A percentile compares a stretch with the other conserved stretches of the same genome.
Conservation (phyloP, 2,329 filamentous ascomycete species). For the Amylocarpus encephaloides region DNA sequence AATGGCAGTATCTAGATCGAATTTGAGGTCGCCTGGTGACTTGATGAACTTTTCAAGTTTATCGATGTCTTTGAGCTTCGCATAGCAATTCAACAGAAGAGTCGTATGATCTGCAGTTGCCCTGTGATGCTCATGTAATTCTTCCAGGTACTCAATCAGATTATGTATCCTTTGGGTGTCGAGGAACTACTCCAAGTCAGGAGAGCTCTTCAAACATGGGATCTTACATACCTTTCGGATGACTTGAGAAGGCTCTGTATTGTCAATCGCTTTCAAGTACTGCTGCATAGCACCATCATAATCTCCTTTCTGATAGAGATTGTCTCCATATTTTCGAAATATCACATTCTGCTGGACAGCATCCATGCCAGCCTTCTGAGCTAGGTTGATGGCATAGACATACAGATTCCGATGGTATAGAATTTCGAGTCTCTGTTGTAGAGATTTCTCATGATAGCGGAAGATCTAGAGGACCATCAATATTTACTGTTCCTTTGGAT, state of each 20-base stretch:
- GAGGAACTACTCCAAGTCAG: slow-evolving; percentile 58
- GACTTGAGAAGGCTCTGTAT: slow-evolving; percentile 91
- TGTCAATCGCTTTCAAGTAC: slow-evolving; percentile 92
- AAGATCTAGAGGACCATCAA: slow-evolving; percentile 57
- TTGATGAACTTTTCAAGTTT: slow-evolving; percentile 97
- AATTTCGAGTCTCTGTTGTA: slow-evolving; percentile 88
- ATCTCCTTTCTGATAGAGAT: slow-evolving; percentile 88
- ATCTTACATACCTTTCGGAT: slow-evolving; percentile 68
- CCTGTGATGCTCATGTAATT: slow-evolving; percentile 87
- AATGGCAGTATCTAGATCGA: slow-evolving; percentile 95
- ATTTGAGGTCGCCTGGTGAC: slow-evolving; percentile 87
- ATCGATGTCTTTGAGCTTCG: slow-evolving; percentile 92
- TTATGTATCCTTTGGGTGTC: slow-evolving; percentile 98
- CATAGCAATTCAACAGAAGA: slow-evolving; percentile 90
- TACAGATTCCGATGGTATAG: slow-evolving; percentile 93
- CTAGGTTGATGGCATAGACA: slow-evolving; percentile 83
- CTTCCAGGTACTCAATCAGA: slow-evolving; percentile 92
- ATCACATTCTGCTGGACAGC: slow-evolving; percentile 80
- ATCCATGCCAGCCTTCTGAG: slow-evolving; percentile 81
- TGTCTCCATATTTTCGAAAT: slow-evolving; percentile 88
- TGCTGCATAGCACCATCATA: slow-evolving; percentile 99
- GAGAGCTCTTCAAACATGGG: background rate
- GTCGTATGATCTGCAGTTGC: slow-evolving; percentile 96
- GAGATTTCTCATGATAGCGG: slow-evolving; percentile 82
- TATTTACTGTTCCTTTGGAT: slow-evolving; percentile 5